Conservation (phyloP, 192 early-diverging fungal species). For the Coemansia pectinata region DNA sequence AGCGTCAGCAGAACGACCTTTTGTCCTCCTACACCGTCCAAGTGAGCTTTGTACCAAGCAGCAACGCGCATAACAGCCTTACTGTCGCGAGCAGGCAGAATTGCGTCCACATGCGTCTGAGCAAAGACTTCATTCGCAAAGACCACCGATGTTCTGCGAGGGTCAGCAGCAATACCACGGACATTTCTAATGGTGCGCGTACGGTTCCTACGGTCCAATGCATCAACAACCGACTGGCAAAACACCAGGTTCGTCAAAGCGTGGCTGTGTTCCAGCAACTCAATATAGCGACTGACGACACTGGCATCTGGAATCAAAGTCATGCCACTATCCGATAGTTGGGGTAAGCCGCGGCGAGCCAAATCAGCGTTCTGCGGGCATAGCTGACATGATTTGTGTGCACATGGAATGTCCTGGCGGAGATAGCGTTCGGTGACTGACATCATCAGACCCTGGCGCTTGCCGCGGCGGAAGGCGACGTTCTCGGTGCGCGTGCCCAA, state of each 20-base stretch:
- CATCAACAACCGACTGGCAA: conserved; percentile 63
- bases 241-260: conserved; percentile 64
- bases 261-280: conserved; percentile 68
- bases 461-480: conserved; percentile 45
- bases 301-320: conserved; percentile 41
- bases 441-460: conserved; percentile 50
- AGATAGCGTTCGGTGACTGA: conserved; percentile 46
- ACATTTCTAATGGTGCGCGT: conserved; percentile 63
- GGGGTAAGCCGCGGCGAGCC: conserved; percentile 12
- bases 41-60: conserved; percentile 63
- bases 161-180: conserved; percentile 61
- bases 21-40: conserved; percentile 24
- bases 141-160: conserved; percentile 57
- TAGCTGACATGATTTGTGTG: conserved; percentile 9
- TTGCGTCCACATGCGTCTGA: conserved; percentile 29
- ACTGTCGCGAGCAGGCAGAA: conserved; percentile 51
- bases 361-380: conserved; percentile 31
- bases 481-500: conserved; percentile 32
- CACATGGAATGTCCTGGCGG: conserved; percentile 43
- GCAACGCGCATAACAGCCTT: conserved; percentile 58
- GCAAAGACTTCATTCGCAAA: conserved; percentile 73
- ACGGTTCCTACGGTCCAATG: conserved; percentile 64
- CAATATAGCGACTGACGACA: conserved; percentile 62
- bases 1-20: conserved; percentile 26
- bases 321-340: conserved; percentile 16